Evolutionary conservation across 1,139 yeast genomes (phyloP), one percentile per base, ranked within the genome.

Genomic region (Zygosaccharomyces sapae): DNA sequence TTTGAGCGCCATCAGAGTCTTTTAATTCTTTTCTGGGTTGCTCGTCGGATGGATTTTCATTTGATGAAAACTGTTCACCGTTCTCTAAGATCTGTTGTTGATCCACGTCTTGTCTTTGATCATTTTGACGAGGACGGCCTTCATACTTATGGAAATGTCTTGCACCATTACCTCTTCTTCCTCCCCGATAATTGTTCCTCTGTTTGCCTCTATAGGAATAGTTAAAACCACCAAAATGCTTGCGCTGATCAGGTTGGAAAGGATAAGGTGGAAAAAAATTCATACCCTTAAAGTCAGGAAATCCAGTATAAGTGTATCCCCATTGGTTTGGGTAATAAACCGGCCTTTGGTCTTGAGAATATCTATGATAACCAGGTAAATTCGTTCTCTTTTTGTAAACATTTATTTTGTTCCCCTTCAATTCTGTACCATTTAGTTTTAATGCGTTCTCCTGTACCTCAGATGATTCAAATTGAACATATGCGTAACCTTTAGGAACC

Each of bases 361-460:
- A 63, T 29, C 51, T 38, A 38, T 71, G 68, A 48, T 77, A 69
- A 0, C 86, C 86, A 1, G 86, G 88, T 19, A 82, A 65, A 54
- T 83, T 83, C 0, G 88, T 81, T 62, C 89, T 74, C 62, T 83
- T 83, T n/a, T 76, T 76, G 44, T 73, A 71, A 16, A 83, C 86
- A 49, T 73, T 75, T 46, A 83, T 70, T 43, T 69, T 73, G 43
- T 83, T 70, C 10, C 77, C 84, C 48, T 76, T 71, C 52, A 83
- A 75, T 2, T 65, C 62, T 0, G 77, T 62, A 3, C 79, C 82
- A 53, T 80, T 76, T 48, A 77, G 64, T 6, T 70, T 73, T 29
- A 83, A 72, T 0, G 88, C 88, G 48, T 69, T 69, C 37, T 70
- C 67, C n/a, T 79, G 81, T 0, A 73, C 69, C 3, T 69, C 76